Evolutionary conservation across 1,284 basidiomycete species (phyloP).

Genomic region (Papiliotrema nemorosa): DNA sequence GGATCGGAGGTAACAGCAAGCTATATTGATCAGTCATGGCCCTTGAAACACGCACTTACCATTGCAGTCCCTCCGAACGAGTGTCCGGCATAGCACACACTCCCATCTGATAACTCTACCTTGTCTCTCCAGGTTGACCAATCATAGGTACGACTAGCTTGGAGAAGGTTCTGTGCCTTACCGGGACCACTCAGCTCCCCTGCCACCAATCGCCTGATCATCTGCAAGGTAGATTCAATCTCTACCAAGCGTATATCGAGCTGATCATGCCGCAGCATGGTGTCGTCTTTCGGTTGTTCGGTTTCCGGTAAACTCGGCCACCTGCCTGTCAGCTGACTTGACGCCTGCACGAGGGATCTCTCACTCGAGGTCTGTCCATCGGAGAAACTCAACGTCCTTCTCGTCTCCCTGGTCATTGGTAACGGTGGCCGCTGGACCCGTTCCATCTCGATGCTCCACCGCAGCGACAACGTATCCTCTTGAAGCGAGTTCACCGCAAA

Average conservation of each 20-base stretch:
- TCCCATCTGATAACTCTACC: conserved; percentile 19
- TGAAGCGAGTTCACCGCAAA: conserved; percentile 51
- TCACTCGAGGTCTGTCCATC: conserved; percentile 48
- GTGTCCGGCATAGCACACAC: conserved; percentile 44
- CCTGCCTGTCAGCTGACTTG: conserved; percentile 14
- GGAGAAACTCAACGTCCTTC: conserved; percentile 43
- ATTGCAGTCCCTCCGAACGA: conserved; percentile 46
- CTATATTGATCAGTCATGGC: conserved; percentile 3
- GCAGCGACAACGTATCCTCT: conserved; percentile 53
- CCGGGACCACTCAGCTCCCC: conserved; percentile 16
- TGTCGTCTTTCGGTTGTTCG: conserved; percentile 48
- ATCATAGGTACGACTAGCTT: conserved; percentile 13
- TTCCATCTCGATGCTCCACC: conserved; percentile 55
- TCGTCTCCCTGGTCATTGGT: conserved; percentile 37
- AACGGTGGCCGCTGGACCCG: conserved; percentile 49
- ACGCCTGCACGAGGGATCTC: not conserved
- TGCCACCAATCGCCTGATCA: conserved; percentile 37
- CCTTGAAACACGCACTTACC: conserved; percentile 20
- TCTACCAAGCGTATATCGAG: conserved; percentile 52
- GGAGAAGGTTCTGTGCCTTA: conserved; percentile 13
- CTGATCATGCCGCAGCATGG: conserved; percentile 51
- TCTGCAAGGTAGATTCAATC: conserved; percentile 45
- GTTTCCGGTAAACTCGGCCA: conserved; percentile 39
- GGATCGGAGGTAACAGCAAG: conserved; percentile 18
- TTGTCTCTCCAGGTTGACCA: conserved; percentile 24